phyloP scores from a whole-genome alignment of 2,329 filamentous ascomycete species.

The Xylariaceae sp. region DNA sequence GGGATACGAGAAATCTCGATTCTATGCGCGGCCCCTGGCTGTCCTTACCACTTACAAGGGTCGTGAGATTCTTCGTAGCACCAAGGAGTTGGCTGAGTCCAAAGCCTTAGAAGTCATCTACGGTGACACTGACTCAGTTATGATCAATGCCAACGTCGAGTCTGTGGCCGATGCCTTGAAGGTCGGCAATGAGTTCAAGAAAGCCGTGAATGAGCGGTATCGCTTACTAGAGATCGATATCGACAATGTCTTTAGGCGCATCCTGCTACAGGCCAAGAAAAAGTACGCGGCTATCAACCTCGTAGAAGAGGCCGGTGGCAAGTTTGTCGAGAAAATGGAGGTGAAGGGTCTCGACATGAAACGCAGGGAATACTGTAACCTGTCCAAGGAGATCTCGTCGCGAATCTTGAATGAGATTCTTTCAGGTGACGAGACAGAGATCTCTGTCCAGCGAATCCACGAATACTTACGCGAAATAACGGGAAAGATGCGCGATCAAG shows the following conservation, averaged over 20 bases:
- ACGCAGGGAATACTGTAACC: constrained; percentile 89
- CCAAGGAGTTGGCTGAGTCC: constrained; percentile 90
- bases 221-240: constrained; percentile 94
- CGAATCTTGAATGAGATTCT: constrained; percentile 90
- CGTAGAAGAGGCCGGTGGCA: constrained; percentile 74
- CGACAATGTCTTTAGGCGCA: constrained; percentile 91
- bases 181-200: constrained; percentile 93
- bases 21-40: constrained; percentile 91
- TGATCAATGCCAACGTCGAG: constrained; percentile 99
- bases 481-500: constrained; percentile 76
- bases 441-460: constrained; percentile 84
- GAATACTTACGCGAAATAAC: constrained; percentile 86
- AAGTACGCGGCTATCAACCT: constrained; percentile 98
- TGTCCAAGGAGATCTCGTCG: constrained; percentile 92
- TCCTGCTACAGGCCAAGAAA: constrained; percentile 95
- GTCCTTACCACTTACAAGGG: constrained; percentile 97
- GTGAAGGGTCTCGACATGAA: constrained; percentile 99
- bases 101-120: constrained; percentile 94
- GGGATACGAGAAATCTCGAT: constrained; percentile 93
- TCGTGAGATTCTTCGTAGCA: constrained; percentile 92
- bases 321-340: constrained; percentile 90
- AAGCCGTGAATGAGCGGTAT: constrained; percentile 89
- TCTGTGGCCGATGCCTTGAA: constrained; percentile 86
- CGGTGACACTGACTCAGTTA: constrained; percentile 97
- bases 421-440: constrained; percentile 86